Percentiles rank a stretch among this genome's conserved stretches.
phyloP scores from a whole-genome alignment of 169 alveolate genomes.

The Ichthyophthirius multifiliis region DNA sequence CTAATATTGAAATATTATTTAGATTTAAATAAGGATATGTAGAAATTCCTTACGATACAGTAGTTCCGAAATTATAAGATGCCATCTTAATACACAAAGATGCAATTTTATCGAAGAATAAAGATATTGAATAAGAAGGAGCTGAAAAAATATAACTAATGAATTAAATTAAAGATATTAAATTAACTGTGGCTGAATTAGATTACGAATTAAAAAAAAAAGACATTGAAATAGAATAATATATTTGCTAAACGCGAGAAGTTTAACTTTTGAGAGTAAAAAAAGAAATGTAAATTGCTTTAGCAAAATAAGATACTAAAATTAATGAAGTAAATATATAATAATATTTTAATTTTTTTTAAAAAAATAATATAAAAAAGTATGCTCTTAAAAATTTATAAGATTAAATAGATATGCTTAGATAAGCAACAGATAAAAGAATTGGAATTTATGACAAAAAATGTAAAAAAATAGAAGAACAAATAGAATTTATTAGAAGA shows the following conservation, averaged over 20 bases:
- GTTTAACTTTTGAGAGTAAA: constrained; percentile 74
- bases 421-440: constrained; percentile 77
- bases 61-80: constrained; percentile 84
- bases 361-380: constrained; percentile 20
- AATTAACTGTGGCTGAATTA: constrained; percentile 50
- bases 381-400: constrained; percentile 68
- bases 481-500: constrained; percentile 65
- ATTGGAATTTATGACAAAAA: constrained; percentile 71
- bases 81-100: constrained; percentile 84
- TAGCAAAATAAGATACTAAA: constrained; percentile 62
- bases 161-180: constrained; percentile 63
- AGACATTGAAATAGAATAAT: constrained; percentile 12
- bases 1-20: constrained; percentile 75
- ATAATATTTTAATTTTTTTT: neutral
- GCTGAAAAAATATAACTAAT: constrained; percentile 70
- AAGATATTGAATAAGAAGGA: constrained; percentile 73
- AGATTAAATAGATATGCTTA: constrained; percentile 65
- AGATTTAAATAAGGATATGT: constrained; percentile 81
- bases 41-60: constrained; percentile 82
- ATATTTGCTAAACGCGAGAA: constrained; percentile 44
- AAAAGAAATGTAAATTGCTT: constrained; percentile 62
- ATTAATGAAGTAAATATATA: constrained; percentile 13
- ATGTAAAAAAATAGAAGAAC: constrained; percentile 70
- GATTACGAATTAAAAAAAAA: constrained; percentile 54
- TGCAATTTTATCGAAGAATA: constrained; percentile 81